These are phyloP conservation scores for Oxyria digyna DNA, from an alignment of 148 eudicot genomes.

Conservation along the genomic window DNA sequence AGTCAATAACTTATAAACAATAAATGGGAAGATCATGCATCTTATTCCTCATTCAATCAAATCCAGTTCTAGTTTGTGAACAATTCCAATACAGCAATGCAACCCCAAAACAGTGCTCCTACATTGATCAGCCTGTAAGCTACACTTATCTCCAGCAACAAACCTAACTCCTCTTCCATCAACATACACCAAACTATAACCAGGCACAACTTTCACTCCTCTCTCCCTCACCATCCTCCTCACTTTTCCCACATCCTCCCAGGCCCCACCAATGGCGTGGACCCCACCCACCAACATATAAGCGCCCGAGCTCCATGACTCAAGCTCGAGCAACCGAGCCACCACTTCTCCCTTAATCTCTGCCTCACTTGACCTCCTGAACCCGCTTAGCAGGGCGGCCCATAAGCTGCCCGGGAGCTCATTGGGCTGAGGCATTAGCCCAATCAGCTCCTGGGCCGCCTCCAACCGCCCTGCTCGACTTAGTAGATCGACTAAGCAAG, in stretches of 20 bases:
- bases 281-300: constrained; percentile 59
- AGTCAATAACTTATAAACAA: too few species aligned
- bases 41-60: neutral
- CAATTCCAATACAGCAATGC: neutral
- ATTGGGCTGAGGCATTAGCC: constrained; percentile 27
- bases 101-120: neutral
- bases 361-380: constrained; percentile 27
- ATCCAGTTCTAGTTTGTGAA: neutral
- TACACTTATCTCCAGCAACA: constrained; percentile 46
- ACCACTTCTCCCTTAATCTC: constrained; percentile 35
- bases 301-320: constrained; percentile 55
- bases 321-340: constrained; percentile 44
- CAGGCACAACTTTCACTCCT: constrained; percentile 41
- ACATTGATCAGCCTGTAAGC: constrained; percentile 18
- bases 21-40: neutral
- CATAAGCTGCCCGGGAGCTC: constrained; percentile 29
- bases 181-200: constrained; percentile 53
- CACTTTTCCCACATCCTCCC: constrained; percentile 52
- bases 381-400: constrained; percentile 72
- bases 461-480: constrained; percentile 65
- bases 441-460: constrained; percentile 38
- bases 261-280: constrained; percentile 52
- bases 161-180: constrained; percentile 34
- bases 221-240: constrained; percentile 48
- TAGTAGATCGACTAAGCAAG: constrained; percentile 71